Evolutionary conservation across 2,329 filamentous ascomycete species (phyloP), one percentile per base, ranked within the genome.

Genomic region (Lojkania enalia): DNA sequence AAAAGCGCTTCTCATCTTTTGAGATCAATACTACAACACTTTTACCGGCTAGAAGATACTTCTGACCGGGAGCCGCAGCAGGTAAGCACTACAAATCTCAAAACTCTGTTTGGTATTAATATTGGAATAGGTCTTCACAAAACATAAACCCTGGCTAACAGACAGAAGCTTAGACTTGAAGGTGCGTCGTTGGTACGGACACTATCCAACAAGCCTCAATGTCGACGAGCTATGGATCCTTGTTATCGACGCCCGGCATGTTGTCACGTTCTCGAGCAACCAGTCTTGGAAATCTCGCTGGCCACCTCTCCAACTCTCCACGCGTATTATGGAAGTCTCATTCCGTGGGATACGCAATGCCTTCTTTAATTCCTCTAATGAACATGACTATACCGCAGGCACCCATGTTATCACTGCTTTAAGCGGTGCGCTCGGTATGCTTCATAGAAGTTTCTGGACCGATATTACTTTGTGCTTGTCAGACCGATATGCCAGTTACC

Each of bases 201-300:
- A 72, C 32, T 71, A 74, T 42, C 71, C 71, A 5, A 67, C 64
- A 4, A 60, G 61, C 7, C 56, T 74, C 9, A 72, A 73, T 38
- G 71, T 74, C 2, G 71, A 74, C 48, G 71, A 74, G 44, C 49
- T 74, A 3, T 74, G 71, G 71, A 66, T 74, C 14, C 56, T 74
- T 3, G 68, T 68, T 0, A 52, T 74, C 2, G 71, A 74, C 54
- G 46, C 61, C 3, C 57, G 68, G 19, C 71, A 74, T 43, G 60
- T 73, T 18, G 70, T 73, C 11, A 74, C 71, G 0, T 72, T 73
- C 39, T 71, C 70, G 0, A 70, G 63, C 36, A 74, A 74, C 38
- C 71, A 73, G 46, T 72, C 66, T 1, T 74, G 71, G 71, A 74
- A 74, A 44, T 66, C 69, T 7, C 57, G 67, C 0, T 74, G 69